Evolutionary conservation across 805 yeast species (phyloP).

Genomic region (Ogataea allantospora): DNA sequence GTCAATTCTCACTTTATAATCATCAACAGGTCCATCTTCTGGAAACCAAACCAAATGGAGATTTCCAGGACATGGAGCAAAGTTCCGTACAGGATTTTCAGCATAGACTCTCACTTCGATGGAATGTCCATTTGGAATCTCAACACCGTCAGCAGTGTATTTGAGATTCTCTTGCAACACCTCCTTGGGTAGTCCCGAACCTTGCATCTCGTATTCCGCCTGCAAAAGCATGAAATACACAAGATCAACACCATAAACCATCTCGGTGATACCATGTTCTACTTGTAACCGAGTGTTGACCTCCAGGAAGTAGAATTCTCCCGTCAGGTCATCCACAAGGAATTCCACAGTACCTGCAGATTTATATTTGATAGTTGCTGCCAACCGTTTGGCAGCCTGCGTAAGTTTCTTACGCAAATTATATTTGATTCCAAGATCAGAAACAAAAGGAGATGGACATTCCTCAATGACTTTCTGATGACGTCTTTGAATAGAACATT

Average conservation of each 20-base stretch:
- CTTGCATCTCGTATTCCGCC: slow-evolving; percentile 87
- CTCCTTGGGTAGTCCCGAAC: slow-evolving; percentile 54
- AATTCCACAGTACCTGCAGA: slow-evolving; percentile 98
- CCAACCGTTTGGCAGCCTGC: slow-evolving; percentile 79
- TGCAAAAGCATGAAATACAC: slow-evolving; percentile 96
- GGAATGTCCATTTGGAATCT: slow-evolving; percentile 69
- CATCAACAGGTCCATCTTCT: slow-evolving; percentile 9
- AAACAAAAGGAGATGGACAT: slow-evolving; percentile 94
- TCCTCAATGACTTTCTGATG: slow-evolving; percentile 96
- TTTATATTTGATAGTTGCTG: slow-evolving; percentile 78
- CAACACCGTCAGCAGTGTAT: slow-evolving; percentile 10
- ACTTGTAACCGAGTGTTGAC: slow-evolving; percentile 97
- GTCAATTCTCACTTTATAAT: slow-evolving; percentile 81
- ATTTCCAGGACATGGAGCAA: slow-evolving; percentile 95
- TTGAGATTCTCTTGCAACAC: slow-evolving; percentile 5
- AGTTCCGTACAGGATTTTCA: slow-evolving; percentile 92
- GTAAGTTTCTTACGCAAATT: slow-evolving; percentile 56
- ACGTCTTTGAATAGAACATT: slow-evolving; percentile 95
- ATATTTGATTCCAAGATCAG: slow-evolving; percentile 55
- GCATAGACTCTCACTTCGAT: slow-evolving; percentile 97
- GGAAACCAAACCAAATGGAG: slow-evolving; percentile 83
- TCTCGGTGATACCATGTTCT: slow-evolving; percentile 96
- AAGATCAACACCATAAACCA: slow-evolving; percentile 89
- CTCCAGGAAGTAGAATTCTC: slow-evolving; percentile 90
- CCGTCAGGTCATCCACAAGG: slow-evolving; percentile 80